Evolutionary conservation across 768 basidiomycete genomes (phyloP), one percentile per base, ranked within the genome.

Genomic region (Kondoa subrosea): DNA sequence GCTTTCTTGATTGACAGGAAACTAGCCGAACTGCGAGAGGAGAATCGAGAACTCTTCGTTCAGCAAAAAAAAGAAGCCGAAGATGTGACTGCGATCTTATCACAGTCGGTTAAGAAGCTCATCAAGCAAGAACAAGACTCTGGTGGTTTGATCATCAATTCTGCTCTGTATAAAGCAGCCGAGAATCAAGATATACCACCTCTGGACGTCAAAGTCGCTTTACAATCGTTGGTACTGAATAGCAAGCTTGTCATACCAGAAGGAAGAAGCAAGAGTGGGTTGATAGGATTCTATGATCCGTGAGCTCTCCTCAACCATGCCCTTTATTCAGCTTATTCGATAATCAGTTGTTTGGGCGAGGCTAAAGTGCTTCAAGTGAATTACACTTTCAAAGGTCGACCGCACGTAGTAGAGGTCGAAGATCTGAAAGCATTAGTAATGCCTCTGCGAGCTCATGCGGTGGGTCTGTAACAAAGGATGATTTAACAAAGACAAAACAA

Each of bases 221-320:
- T 92, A 64, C 90, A 91, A 78, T 85, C 87, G 25, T 80, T 91
- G 26, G 87, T 93, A 63, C 81, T 83, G 72, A 82, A 34, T n/a
- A 31, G 34, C 0, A 88, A 89, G 74, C 74, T 95, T 64, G 83
- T 84, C 74, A 85, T 92, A 70, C 84, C 89, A 56, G 84, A 84
- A 64, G 85, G 84, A 59, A 80, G 85, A 73, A 80, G 83, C 60
- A 93, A 92, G 82, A 79, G 84, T 68, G 82, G 84, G 30, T 80
- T 93, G 56, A 85, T 88, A 74, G 90, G 90, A n/a, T 91, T 95
- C 79, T 85, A 83, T 74, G 90, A 93, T 78, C 87, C 88, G 67
- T 85, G n/a, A n/a, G n/a, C n/a, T n/a, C n/a, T n/a, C n/a, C n/a
- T n/a, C n/a, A n/a, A n/a, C n/a, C n/a, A n/a, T n/a, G n/a, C n/a